These are phyloP conservation scores for Ascochyta fabae DNA, from an alignment of 2,329 filamentous ascomycete genomes.

Conservation along the genomic window DNA sequence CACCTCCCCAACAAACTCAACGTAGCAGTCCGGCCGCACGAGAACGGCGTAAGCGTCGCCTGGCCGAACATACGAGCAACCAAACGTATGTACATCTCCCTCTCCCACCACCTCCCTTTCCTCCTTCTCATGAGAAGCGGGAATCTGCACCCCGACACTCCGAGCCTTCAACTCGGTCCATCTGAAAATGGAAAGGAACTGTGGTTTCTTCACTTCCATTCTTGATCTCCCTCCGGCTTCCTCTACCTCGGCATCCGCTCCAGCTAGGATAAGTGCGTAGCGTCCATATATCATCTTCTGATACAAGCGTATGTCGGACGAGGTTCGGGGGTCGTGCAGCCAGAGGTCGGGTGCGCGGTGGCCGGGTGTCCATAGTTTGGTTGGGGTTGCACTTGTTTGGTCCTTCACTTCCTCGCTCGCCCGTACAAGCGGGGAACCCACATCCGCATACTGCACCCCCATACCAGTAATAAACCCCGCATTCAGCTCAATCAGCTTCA, in stretches of 20 bases:
- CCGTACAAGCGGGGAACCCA: constrained; percentile 46
- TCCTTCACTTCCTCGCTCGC: constrained; percentile 28
- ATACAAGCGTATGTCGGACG: constrained; percentile 5
- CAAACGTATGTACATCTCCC: not conserved
- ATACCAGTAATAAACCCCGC: constrained; percentile 59
- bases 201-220: not conserved
- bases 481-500: constrained; percentile 57
- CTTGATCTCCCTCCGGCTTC: not conserved
- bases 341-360: constrained; percentile 38
- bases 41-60: constrained; percentile 15
- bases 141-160: not conserved
- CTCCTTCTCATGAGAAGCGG: too few species aligned
- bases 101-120: not conserved
- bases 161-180: constrained; percentile 3
- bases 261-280: constrained; percentile 13
- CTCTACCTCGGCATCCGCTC: not conserved
- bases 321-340: not conserved
- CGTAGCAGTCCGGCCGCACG: constrained; percentile 21
- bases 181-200: constrained; percentile 4
- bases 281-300: constrained; percentile 17
- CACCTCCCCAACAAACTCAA: constrained; percentile 6
- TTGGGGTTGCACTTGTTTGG: too few species aligned
- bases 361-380: too few species aligned
- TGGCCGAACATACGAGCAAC: constrained; percentile 10
- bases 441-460: constrained; percentile 52